Evolutionary conservation across 352 stramenopile genomes (phyloP), one percentile per base, ranked within the genome.

Genomic region (Pythium brachiatum): DNA sequence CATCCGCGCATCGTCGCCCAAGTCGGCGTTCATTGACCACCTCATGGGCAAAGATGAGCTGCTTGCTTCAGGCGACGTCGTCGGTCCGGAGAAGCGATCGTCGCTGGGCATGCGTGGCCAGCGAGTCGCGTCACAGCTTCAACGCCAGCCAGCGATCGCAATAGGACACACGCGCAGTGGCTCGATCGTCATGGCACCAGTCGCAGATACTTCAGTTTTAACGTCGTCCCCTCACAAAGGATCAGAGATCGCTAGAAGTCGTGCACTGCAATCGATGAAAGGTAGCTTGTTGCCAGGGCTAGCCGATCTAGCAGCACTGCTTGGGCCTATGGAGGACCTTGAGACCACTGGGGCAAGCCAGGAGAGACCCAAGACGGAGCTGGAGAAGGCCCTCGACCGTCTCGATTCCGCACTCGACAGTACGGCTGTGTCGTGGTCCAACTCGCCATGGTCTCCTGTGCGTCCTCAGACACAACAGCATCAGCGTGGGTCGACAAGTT

Each of bases 1-100:
- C 53, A 65, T 79, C 8, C 66, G 66, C 0, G 63, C 60, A 0
- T 60, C 69, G 34, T 73, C 65, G 11, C 39, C 50, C 2, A 69
- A 69, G 31, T 50, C 53, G 12, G 64, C 47, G 8, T 66, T 71
- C 32, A 56, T 66, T 23, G 23, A 66, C 11, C 64, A 71, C 27
- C 38, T 71, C 23, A 39, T 58, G 25, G 52, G 57, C 8, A 59
- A 60, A 36, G 59, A 53, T 2, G 25, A 50, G 15, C 8, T 20
- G 18, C 50, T 25, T 23, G 7, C 39, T 6, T 2, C 53, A 26
- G 29, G 41, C 7, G 41, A 48, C 25, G 41, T 48, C 41, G 11
- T 39, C 13, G 34, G 20, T 18, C 21, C 46, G 13, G 13, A 25
- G 5, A 31, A n/a, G 57, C 23, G 25, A 41, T 32, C 54, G 29